A percentile compares a stretch with the other conserved stretches of the same genome.
These are phyloP conservation scores for Colletotrichum sojae DNA, from an alignment of 2,329 filamentous ascomycete genomes.

Conservation along the genomic window DNA sequence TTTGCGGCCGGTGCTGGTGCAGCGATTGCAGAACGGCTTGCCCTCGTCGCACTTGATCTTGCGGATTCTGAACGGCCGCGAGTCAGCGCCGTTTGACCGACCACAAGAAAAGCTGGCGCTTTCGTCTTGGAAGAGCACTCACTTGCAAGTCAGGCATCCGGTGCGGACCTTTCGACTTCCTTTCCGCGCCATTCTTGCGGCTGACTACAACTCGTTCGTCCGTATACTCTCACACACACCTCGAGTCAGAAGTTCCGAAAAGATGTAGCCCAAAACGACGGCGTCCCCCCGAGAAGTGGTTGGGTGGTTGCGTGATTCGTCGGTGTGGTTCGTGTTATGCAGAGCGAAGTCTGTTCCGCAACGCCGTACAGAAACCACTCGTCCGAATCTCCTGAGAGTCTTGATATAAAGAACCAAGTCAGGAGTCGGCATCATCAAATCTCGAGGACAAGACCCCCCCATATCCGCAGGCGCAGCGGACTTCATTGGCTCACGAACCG, in stretches of 20 bases:
- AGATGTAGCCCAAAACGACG: too few species aligned
- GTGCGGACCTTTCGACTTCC: conserved; percentile 56
- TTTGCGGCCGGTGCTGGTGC: conserved; percentile 66
- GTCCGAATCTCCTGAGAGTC: neutral
- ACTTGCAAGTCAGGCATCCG: conserved; percentile 71
- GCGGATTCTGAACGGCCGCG: conserved; percentile 57
- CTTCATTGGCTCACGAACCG: neutral
- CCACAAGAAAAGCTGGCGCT: too few species aligned
- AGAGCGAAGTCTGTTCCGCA: too few species aligned
- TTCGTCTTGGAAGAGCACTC: conserved; percentile 12
- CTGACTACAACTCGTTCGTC: too few species aligned
- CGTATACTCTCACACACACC: too few species aligned
- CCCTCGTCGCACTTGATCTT: conserved; percentile 71
- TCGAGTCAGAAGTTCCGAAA: too few species aligned
- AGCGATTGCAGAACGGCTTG: conserved; percentile 67
- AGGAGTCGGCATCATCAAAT: conserved; percentile 1
- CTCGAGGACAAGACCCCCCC: too few species aligned
- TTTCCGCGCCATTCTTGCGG: conserved; percentile 25
- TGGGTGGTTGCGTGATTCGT: neutral
- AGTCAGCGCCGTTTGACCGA: neutral
- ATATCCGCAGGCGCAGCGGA: neutral
- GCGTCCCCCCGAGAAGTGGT: neutral
- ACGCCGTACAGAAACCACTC: too few species aligned
- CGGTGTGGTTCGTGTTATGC: neutral
- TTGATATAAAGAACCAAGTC: conserved; percentile 21